These are phyloP conservation scores for Umbelopsis ramanniana DNA, from an alignment of 192 early-diverging fungal genomes.

Conservation along the genomic window DNA sequence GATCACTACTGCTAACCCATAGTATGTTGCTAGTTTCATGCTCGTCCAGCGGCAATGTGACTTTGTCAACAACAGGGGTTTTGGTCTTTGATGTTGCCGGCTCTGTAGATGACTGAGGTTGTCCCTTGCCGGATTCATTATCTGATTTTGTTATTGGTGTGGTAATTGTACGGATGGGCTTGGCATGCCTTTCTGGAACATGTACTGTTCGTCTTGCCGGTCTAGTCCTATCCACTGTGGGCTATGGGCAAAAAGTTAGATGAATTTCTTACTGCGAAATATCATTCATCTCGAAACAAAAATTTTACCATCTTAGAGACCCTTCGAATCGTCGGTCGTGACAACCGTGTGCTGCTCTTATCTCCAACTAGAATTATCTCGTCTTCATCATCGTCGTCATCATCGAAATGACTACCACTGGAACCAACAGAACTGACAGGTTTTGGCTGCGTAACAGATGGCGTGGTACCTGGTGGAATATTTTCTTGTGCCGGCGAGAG, in stretches of 20 bases:
- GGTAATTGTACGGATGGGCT: neutral
- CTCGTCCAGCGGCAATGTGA: neutral
- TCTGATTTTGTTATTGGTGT: neutral
- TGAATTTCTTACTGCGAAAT: neutral
- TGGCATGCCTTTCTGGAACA: neutral
- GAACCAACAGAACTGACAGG: neutral
- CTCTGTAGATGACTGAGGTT: neutral
- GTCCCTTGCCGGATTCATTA: neutral
- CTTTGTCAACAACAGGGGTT: neutral
- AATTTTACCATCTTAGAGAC: neutral
- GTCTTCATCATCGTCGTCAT: constrained; percentile 6
- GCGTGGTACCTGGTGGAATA: neutral
- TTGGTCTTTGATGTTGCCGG: neutral
- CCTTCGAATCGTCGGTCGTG: neutral
- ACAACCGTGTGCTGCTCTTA: neutral
- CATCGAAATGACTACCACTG: neutral
- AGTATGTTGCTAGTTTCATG: neutral
- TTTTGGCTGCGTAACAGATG: neutral
- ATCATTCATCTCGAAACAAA: neutral
- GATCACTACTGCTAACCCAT: neutral
- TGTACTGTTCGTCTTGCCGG: neutral
- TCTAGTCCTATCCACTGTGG: neutral
- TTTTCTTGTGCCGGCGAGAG: neutral
- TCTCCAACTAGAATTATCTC: neutral
- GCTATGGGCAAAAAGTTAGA: neutral